A percentile compares a stretch with the other conserved stretches of the same genome.
These are phyloP conservation scores for Mycena citricolor DNA, from an alignment of 1,284 basidiomycete species.

Conservation along the genomic window DNA sequence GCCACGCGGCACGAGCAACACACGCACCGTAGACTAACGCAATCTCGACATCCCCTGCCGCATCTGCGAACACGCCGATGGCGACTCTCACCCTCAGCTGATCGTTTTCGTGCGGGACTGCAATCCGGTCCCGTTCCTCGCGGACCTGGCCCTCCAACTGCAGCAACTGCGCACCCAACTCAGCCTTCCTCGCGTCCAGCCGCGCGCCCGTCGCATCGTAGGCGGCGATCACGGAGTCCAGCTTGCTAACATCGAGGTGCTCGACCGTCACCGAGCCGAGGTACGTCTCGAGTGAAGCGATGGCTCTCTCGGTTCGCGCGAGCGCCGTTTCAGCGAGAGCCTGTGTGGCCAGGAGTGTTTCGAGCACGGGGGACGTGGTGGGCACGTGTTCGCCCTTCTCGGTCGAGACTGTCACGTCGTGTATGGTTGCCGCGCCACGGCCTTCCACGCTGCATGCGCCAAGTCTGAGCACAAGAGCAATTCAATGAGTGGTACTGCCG, in stretches of 20 bases:
- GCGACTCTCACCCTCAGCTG: slow-evolving; percentile 22
- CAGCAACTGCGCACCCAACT: slow-evolving; percentile 21
- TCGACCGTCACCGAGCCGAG: slow-evolving; percentile 32
- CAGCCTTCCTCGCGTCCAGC: slow-evolving; percentile 32
- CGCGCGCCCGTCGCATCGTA: slow-evolving; percentile 34
- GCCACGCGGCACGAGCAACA: background rate
- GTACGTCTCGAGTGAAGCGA: slow-evolving; percentile 32
- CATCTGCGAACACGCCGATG: slow-evolving; percentile 29
- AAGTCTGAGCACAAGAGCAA: too few relatives aligned
- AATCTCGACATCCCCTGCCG: slow-evolving; percentile 31
- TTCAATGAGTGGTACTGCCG: too few relatives aligned
- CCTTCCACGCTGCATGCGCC: slow-evolving; percentile 36
- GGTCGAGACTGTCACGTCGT: slow-evolving; percentile 31
- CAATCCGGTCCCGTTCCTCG: slow-evolving; percentile 8
- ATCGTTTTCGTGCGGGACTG: slow-evolving; percentile 12
- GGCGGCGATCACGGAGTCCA: slow-evolving; percentile 31
- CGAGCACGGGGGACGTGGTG: slow-evolving; percentile 22
- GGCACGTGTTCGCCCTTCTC: slow-evolving; percentile 17
- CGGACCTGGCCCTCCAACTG: slow-evolving; percentile 9
- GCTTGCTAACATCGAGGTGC: slow-evolving; percentile 30
- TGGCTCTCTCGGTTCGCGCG: slow-evolving; percentile 29
- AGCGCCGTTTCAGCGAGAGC: slow-evolving; percentile 26
- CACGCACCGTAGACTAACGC: slow-evolving; percentile 37
- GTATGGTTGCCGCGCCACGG: slow-evolving; percentile 33
- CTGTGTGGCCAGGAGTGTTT: slow-evolving; percentile 7